A percentile compares a stretch with the other conserved stretches of the same genome.
phyloP scores from a whole-genome alignment of 1,284 basidiomycete species.

The Flammula alnicola region DNA sequence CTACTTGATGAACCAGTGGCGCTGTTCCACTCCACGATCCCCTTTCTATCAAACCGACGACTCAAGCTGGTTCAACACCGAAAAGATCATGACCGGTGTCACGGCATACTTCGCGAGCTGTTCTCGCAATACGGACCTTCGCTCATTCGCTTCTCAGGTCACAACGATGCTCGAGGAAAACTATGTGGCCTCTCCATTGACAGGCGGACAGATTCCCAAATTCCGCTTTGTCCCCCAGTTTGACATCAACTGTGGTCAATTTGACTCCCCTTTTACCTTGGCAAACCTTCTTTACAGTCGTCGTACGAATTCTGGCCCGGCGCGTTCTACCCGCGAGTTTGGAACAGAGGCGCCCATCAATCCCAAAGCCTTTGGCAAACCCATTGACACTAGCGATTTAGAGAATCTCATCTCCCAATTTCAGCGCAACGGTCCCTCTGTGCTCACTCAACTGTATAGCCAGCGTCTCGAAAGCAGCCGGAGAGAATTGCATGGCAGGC shows the following conservation, averaged over 20 bases:
- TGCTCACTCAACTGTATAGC: constrained; percentile 2
- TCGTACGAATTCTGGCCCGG: neutral
- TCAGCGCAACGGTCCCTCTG: neutral
- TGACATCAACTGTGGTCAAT: neutral
- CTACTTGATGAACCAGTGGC: constrained; percentile 8
- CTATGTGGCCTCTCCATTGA: neutral
- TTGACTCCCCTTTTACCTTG: neutral
- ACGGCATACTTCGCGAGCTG: constrained; percentile 18
- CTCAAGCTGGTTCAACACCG: constrained; percentile 12
- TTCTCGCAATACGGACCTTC: constrained; percentile 16
- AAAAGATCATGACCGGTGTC: constrained; percentile 9
- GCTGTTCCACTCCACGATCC: neutral
- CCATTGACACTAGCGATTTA: constrained; percentile 1
- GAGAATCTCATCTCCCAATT: constrained; percentile 12
- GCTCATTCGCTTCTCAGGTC: constrained; percentile 7
- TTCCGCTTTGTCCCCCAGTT: constrained; percentile 13
- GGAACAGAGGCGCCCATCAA: neutral
- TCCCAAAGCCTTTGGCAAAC: neutral
- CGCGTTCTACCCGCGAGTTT: neutral
- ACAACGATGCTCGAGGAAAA: constrained; percentile 1
- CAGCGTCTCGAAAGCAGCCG: constrained; percentile 14
- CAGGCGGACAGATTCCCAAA: neutral
- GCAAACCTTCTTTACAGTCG: neutral
- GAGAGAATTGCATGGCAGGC: constrained; percentile 2
- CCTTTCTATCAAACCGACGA: neutral